Base-by-base conservation (phyloP, 140 eudicot genomes). In the Cichorium intybus region DNA sequence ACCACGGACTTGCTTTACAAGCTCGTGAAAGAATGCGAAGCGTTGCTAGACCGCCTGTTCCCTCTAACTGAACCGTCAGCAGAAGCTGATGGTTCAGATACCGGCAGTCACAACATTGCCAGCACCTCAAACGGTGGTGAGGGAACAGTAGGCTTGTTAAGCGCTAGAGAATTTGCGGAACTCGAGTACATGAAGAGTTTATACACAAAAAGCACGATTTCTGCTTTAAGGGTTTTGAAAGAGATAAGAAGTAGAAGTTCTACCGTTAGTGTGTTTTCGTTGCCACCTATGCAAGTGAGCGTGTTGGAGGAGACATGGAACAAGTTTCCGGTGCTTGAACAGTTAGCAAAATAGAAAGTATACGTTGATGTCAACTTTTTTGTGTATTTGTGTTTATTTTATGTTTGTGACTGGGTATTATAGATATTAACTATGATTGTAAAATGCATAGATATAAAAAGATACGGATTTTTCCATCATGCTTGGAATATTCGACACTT, bases 181-280 rank as follows among this genome's bases (percentile, higher is more conserved):
- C 81, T 88, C 0, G 85, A 85, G 79, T 69, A 69, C 63, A 73
- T 85, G 85, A 77, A 88, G 75, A 82, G 80, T 74, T 62, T 85
- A 20, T 78, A 84, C 52, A 71, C 90, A 84, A 87, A 78, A 75
- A 75, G 85, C 64, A 87, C 95, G 5, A 51, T 87, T 24, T 76
- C 96, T 11, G 97, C 97, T 17, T 33, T 90, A 10, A 56, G 75
- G 53, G 84, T 71, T 17, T 48, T 90, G 73, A 87, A 90, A 53
- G 97, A 90, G 37, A 86, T 90, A 37, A 74, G 97, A 34, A 84
- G 95, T 39, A 60, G 76, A 24, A 90, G 97, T 53, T 87, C 97
- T 0, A 90, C 97, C 5, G 96, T 90, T 8, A 87, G 87, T n/a
- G 74, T 75, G 2, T 87, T 90, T 37, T 86, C 95, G 3, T 72